Percentiles rank a stretch among this genome's conserved stretches.
Evolutionary conservation across 495 filamentous ascomycete genomes (phyloP).

Genomic region (Neurospora hispaniola): DNA sequence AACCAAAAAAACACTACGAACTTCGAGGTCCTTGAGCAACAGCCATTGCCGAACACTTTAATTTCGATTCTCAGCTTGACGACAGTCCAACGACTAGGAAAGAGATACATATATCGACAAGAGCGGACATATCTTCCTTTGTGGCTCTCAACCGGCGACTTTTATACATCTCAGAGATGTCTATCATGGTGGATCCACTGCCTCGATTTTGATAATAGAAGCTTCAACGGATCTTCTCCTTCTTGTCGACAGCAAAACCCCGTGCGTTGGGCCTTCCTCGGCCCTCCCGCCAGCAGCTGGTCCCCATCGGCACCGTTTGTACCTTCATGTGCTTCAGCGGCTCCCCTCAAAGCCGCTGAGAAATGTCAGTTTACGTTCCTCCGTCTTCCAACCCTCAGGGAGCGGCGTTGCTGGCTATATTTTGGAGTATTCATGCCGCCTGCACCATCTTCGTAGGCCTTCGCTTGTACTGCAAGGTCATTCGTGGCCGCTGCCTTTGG

Average conservation of each 20-base stretch:
- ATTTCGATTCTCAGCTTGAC: neutral
- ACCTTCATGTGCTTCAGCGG: neutral
- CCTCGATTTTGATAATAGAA: neutral
- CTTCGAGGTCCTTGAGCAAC: neutral
- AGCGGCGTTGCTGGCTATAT: neutral
- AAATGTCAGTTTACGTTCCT: neutral
- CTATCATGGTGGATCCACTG: neutral
- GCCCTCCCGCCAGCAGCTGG: neutral
- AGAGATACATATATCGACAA: neutral
- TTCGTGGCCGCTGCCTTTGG: conserved; percentile 15
- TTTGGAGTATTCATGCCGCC: neutral
- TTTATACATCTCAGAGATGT: neutral
- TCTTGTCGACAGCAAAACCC: neutral
- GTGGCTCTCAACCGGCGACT: neutral
- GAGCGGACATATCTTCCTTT: neutral
- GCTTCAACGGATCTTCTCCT: neutral
- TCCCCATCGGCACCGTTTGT: neutral
- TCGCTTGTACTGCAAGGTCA: conserved; percentile 20
- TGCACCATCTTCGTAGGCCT: conserved; percentile 12
- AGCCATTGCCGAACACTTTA: neutral
- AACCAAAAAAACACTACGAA: neutral
- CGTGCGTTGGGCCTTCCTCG: neutral
- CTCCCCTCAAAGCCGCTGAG: neutral
- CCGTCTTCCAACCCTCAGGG: neutral
- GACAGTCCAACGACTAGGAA: neutral